These are phyloP conservation scores for Clitopilus hobsonii DNA, from an alignment of 768 basidiomycete species.

Conservation along the genomic window DNA sequence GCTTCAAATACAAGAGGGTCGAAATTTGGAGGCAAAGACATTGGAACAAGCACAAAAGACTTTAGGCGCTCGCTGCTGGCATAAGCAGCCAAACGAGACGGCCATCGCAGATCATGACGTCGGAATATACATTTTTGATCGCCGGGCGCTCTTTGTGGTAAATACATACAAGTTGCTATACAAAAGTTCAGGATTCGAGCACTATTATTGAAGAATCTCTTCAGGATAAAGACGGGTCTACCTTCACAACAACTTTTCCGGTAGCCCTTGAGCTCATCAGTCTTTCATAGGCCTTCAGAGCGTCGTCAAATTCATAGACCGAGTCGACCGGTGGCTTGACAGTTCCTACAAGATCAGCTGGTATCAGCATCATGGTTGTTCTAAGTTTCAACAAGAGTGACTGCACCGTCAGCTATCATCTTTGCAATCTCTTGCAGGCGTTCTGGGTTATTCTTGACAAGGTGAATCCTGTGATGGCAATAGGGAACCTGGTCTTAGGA, in stretches of 20 bases:
- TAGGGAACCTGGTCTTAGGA: not conserved
- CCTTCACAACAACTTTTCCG: constrained; percentile 61
- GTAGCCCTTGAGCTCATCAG: constrained; percentile 50
- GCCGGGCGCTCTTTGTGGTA: no score
- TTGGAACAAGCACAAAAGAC: not conserved
- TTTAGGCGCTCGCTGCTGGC: no score
- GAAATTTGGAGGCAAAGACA: not conserved
- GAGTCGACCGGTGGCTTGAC: constrained; percentile 58
- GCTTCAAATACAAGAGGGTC: not conserved
- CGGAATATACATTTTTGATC: no score
- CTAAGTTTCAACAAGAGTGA: constrained; percentile 31
- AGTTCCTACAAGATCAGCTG: constrained; percentile 28
- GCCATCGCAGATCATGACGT: no score
- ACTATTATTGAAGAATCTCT: no score
- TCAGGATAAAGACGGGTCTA: not conserved
- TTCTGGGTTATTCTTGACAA: constrained; percentile 23
- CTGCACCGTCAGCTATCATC: constrained; percentile 38
- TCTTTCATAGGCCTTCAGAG: constrained; percentile 55
- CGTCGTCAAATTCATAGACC: constrained; percentile 51
- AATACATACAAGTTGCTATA: no score
- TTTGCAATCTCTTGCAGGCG: constrained; percentile 30
- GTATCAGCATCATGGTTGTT: no score
- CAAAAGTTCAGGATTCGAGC: no score
- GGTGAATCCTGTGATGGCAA: constrained; percentile 28
- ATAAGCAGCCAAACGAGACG: no score